Base-by-base conservation (phyloP, 495 filamentous ascomycete species). In the Penicillium waksmanii region DNA sequence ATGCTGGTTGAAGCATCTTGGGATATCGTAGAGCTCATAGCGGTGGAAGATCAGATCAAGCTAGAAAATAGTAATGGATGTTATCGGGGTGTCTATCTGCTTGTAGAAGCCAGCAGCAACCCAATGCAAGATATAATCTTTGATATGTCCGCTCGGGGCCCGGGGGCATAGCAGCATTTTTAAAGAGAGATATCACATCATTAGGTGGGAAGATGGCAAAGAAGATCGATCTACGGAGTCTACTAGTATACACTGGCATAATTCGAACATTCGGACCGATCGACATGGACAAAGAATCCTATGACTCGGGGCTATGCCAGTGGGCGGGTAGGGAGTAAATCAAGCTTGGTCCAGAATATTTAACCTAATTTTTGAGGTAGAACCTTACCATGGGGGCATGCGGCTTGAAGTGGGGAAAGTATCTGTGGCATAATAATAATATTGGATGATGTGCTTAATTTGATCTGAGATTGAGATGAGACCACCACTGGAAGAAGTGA, bases 11-110 rank as follows among this genome's bases (percentile, higher is more conserved):
- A 17, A 18, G 47, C 46, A n/a, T 60, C 52, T 38, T 66, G 57
- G 10, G 49, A 43, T 12, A 21, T 17, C 9, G 31, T 52, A 8
- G 57, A 36, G 17, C 49, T n/a, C 66, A 68, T 68, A 9, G 15
- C 5, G 36, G 12, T 13, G 34, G 34, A 3, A 23, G 9, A 13
- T 13, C 34, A 38, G 36, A 38, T 12, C 27, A 31, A 31, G 27
- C 5, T 31, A 6, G 23, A 23, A 2, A 23, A 23, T 31, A 31
- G 27, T 31, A 31, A 9, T 9, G 27, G 27, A 31, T 31, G 8
- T 31, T 1, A 31, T 31, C 8, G 27, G 27, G 27, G 27, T 7
- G 27, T 31, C 3, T 31, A 31, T 31, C 27, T 31, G 27, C 23
- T 23, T 23, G 23, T 23, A 23, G 23, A 3, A 23, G 23, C 27